Evolutionary conservation across 371 early-diverging fungal genomes (phyloP).

Genomic region (Mucor lusitanicus): DNA sequence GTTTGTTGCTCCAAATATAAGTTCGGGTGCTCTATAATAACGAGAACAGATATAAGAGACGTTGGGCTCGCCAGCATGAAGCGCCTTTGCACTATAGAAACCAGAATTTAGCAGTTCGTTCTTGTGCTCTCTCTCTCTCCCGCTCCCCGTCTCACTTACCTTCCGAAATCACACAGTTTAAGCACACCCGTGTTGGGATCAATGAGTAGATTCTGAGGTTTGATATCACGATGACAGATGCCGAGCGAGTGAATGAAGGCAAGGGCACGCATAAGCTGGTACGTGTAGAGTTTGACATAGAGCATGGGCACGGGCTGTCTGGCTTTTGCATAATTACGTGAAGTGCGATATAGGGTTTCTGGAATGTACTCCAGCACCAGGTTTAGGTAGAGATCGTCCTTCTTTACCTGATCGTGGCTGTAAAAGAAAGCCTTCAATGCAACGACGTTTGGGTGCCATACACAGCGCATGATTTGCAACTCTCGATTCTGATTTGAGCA

Average conservation of each 20-base stretch:
- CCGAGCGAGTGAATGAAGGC: conserved; percentile 96
- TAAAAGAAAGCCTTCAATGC: conserved; percentile 83
- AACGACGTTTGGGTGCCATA: conserved; percentile 85
- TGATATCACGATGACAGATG: conserved; percentile 93
- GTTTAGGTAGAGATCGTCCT: conserved; percentile 88
- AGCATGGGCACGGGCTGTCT: conserved; percentile 95
- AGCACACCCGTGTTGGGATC: conserved; percentile 88
- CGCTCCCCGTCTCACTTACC: conserved; percentile 44
- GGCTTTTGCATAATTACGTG: conserved; percentile 80
- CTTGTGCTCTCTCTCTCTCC: too few species aligned
- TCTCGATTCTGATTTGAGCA: conserved; percentile 75
- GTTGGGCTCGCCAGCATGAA: conserved; percentile 93
- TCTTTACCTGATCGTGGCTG: conserved; percentile 65
- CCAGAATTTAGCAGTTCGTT: not conserved
- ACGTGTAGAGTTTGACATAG: conserved; percentile 94
- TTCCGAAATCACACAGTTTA: conserved; percentile 99
- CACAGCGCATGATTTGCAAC: conserved; percentile 86
- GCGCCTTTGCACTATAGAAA: conserved; percentile 82
- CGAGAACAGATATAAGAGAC: conserved; percentile 98
- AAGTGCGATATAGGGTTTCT: conserved; percentile 85
- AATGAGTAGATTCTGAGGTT: conserved; percentile 98
- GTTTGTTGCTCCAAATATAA: conserved; percentile 96
- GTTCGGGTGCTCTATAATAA: conserved; percentile 98
- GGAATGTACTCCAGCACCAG: conserved; percentile 87
- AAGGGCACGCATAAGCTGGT: conserved; percentile 94